phyloP scores from a whole-genome alignment of 345 rosid genomes.

The Eucalyptus polybractea region DNA sequence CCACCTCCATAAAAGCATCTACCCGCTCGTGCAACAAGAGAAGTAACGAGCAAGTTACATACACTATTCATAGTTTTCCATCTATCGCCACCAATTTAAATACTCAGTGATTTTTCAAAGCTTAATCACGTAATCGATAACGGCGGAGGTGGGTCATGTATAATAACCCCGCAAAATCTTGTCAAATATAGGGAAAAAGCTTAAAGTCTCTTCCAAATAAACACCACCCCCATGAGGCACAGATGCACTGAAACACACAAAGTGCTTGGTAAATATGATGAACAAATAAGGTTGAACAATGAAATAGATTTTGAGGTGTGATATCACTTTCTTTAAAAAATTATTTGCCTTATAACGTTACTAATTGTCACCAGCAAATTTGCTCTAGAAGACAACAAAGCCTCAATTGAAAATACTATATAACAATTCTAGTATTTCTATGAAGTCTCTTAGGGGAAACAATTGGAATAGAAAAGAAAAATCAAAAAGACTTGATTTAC shows the following conservation, averaged over 20 bases:
- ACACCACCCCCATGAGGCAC: no score
- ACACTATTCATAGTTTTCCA: not conserved
- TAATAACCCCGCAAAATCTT: not conserved
- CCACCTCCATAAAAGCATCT: not conserved
- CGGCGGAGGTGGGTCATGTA: not conserved
- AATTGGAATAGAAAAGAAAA: no score
- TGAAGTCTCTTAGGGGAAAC: rapidly evolving
- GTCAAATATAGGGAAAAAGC: not conserved
- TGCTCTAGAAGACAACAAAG: no score
- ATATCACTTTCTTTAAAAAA: no score
- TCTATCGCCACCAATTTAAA: not conserved
- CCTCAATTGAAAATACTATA: no score
- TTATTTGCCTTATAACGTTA: rapidly evolving
- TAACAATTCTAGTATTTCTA: no score
- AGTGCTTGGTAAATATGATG: not conserved
- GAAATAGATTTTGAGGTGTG: rapidly evolving
- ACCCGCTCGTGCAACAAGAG: not conserved
- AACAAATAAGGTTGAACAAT: rapidly evolving
- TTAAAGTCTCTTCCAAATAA: not conserved
- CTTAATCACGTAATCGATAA: not conserved
- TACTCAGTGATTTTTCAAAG: rapidly evolving
- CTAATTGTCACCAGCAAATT: no score
- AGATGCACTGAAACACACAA: not conserved
- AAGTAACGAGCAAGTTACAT: not conserved
- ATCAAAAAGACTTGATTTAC: no score